These are phyloP conservation scores for Boletus reticulatus DNA, from an alignment of 768 basidiomycete species.

Conservation along the genomic window DNA sequence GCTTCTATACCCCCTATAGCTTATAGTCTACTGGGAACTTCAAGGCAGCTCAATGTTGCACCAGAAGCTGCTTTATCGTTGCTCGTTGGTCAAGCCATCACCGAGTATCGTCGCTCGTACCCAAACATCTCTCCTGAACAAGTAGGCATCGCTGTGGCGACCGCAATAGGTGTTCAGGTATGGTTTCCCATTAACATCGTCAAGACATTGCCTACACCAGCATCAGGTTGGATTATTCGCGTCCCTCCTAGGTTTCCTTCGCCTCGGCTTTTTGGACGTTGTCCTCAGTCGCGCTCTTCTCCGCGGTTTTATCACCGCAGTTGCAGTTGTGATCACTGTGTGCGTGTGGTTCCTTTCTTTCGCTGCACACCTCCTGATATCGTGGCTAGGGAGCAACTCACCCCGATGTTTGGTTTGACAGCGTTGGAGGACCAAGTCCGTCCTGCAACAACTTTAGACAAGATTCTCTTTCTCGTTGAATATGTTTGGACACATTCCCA, in stretches of 20 bases:
- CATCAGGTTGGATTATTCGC: constrained; percentile 78
- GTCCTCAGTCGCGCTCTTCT: constrained; percentile 86
- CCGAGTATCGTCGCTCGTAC: constrained; percentile 57
- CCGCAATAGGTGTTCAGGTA: constrained; percentile 84
- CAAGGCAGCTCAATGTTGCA: constrained; percentile 75
- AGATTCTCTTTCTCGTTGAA: constrained; percentile 70
- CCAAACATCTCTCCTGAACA: constrained; percentile 41
- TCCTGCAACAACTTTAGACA: constrained; percentile 71
- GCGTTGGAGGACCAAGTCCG: constrained; percentile 51
- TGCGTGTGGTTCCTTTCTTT: constrained; percentile 34
- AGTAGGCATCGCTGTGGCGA: constrained; percentile 66
- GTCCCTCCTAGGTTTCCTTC: constrained; percentile 81
- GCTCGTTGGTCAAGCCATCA: constrained; percentile 83
- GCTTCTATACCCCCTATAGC: constrained; percentile 85
- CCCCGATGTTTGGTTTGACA: constrained; percentile 86
- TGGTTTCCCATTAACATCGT: constrained; percentile 4
- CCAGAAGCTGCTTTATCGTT: constrained; percentile 89
- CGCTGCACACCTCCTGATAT: neutral
- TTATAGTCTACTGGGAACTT: constrained; percentile 89
- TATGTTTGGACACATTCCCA: constrained; percentile 58
- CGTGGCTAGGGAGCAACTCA: constrained; percentile 65
- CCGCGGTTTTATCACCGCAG: constrained; percentile 83
- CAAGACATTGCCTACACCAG: neutral
- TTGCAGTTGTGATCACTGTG: constrained; percentile 85
- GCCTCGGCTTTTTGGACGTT: constrained; percentile 91